Conservation (phyloP, 352 stramenopile species). For the Aphanomyces astaci region DNA sequence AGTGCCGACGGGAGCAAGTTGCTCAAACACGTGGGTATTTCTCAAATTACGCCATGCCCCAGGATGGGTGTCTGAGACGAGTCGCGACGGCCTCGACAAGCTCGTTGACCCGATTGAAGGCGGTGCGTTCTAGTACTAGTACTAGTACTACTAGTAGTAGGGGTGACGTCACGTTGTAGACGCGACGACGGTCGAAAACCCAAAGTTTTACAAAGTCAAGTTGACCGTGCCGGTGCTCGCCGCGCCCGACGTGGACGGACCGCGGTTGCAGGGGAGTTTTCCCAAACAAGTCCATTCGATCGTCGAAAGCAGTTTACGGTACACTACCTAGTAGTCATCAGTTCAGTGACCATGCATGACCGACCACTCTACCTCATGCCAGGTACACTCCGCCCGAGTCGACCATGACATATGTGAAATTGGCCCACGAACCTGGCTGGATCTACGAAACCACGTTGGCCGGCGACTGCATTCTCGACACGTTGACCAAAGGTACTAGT, state of each 20-base stretch:
- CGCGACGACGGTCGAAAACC: slow-evolving; percentile 30
- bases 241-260: slow-evolving; percentile 68
- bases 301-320: slow-evolving; percentile 70
- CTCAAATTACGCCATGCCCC: slow-evolving; percentile 75
- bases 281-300: slow-evolving; percentile 59
- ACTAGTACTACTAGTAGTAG: no score
- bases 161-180: no score
- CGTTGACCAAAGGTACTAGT: slow-evolving; percentile 20
- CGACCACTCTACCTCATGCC: no score
- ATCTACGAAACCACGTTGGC: slow-evolving; percentile 80
- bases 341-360: no score
- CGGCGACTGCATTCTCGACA: slow-evolving; percentile 50
- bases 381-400: slow-evolving; percentile 58
- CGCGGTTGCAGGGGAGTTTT: slow-evolving; percentile 52
- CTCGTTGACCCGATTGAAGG: slow-evolving; percentile 13
- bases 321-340: no score
- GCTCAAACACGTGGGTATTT: slow-evolving; percentile 27
- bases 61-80: slow-evolving; percentile 55
- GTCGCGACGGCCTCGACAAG: neutral
- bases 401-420: slow-evolving; percentile 73
- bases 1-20: neutral
- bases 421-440: slow-evolving; percentile 57
- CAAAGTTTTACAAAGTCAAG: slow-evolving; percentile 71
- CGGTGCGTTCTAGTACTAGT: neutral
- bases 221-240: slow-evolving; percentile 58